Conservation (phyloP, 306 rosid species). For the Sindora glabra region DNA sequence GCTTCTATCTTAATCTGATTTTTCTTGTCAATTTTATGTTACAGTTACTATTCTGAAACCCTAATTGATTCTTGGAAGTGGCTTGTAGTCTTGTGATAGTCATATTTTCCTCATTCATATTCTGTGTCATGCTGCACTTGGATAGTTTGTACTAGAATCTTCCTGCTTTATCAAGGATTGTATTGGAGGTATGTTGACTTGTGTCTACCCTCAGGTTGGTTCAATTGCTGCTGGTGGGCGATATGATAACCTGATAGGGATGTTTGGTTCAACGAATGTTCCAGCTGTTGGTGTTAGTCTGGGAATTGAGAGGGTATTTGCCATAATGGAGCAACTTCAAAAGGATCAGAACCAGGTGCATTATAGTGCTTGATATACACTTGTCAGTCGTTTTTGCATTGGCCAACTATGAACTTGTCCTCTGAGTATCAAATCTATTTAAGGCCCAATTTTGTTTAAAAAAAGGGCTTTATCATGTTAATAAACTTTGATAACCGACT, state of each 20-base stretch:
- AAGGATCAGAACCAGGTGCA: conserved; percentile 72
- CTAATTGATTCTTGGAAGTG: not conserved
- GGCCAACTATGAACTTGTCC: not conserved
- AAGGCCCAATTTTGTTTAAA: not conserved
- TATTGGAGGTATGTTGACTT: not conserved
- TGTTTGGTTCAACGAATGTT: conserved; percentile 82
- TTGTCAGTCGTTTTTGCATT: not conserved
- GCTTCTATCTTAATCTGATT: conserved; percentile 3
- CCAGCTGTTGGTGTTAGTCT: conserved; percentile 96
- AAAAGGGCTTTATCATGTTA: too few relatives aligned
- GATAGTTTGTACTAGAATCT: not conserved
- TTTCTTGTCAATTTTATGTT: not conserved
- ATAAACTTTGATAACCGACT: too few relatives aligned
- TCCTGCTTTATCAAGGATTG: not conserved
- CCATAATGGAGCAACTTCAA: conserved; percentile 75
- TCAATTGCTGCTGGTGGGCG: conserved; percentile 95
- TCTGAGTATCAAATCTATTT: not conserved
- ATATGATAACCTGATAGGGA: conserved; percentile 84
- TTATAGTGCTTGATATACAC: conserved; percentile 5
- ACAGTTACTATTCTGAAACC: not conserved
- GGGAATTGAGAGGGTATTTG: conserved; percentile 91
- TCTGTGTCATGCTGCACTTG: not conserved
- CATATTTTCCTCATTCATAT: not conserved
- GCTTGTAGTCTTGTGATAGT: not conserved
- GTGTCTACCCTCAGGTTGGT: conserved; percentile 57